A percentile compares a stretch with the other conserved stretches of the same genome.
phyloP scores from a whole-genome alignment of 352 stramenopile species.

The Globisporangium orthogonon region DNA sequence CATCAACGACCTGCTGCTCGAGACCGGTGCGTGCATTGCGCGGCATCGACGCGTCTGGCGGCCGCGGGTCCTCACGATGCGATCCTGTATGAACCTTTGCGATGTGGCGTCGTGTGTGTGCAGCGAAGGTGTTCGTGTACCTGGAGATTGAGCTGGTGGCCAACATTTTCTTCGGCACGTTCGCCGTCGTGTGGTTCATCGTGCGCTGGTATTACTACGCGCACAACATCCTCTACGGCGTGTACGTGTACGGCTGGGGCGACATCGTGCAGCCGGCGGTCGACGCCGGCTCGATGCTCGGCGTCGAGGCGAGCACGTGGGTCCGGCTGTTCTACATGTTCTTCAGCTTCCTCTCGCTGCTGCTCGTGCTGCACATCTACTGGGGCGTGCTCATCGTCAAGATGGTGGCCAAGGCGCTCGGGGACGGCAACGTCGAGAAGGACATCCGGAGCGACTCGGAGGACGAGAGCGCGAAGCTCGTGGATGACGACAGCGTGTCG shows the following conservation, averaged over 20 bases:
- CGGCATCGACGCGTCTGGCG: conserved; percentile 2
- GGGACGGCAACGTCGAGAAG: conserved; percentile 68
- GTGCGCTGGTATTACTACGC: conserved; percentile 68
- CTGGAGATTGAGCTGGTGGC: conserved; percentile 56
- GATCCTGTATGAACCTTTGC: neutral
- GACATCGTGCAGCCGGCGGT: conserved; percentile 46
- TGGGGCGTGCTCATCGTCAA: conserved; percentile 72
- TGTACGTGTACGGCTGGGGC: conserved; percentile 41
- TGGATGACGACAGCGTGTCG: conserved; percentile 10
- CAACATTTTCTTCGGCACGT: conserved; percentile 65
- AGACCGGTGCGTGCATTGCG: conserved; percentile 28
- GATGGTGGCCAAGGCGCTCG: conserved; percentile 61
- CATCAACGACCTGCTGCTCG: conserved; percentile 70
- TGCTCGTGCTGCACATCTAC: conserved; percentile 70
- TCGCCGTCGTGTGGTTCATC: conserved; percentile 66
- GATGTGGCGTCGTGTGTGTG: neutral
- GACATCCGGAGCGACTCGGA: conserved; percentile 81
- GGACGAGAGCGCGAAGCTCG: conserved; percentile 35
- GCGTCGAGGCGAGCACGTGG: conserved; percentile 35
- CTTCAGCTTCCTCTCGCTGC: conserved; percentile 46
- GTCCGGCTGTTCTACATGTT: conserved; percentile 50
- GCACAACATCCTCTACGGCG: conserved; percentile 68
- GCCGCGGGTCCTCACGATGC: neutral
- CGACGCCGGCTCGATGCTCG: conserved; percentile 30
- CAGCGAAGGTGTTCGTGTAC: conserved; percentile 79